Evolutionary conservation across 2,329 filamentous ascomycete genomes (phyloP).

Genomic region (Diaporthe sp.): DNA sequence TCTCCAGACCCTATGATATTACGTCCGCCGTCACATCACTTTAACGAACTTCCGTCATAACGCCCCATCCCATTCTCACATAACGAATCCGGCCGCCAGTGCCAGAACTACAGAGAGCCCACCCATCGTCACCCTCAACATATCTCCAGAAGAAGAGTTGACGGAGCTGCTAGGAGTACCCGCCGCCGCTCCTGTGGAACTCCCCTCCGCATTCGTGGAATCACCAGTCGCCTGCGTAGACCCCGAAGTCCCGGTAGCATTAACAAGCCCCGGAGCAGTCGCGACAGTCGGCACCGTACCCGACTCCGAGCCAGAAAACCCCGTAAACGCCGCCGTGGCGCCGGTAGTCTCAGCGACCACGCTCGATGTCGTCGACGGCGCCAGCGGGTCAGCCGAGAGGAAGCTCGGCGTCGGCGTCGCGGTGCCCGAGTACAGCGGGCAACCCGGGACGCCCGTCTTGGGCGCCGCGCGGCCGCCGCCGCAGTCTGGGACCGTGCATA

Average conservation of each 20-base stretch:
- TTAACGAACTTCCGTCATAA: background rate
- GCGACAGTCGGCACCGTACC: background rate
- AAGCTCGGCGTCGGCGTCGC: conserved; percentile 63
- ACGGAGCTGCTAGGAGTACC: background rate
- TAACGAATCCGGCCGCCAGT: background rate
- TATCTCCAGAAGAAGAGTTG: background rate
- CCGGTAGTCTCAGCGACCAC: background rate
- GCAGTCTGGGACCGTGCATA: conserved; percentile 74
- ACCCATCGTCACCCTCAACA: background rate
- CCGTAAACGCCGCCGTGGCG: too few species aligned
- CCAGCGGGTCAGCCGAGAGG: conserved; percentile 43
- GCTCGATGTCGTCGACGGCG: background rate
- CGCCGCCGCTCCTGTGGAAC: background rate
- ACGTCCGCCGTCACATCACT: too few species aligned
- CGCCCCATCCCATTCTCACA: background rate
- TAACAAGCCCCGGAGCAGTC: background rate
- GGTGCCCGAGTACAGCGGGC: conserved; percentile 64
- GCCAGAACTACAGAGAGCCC: background rate
- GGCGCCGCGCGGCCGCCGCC: conserved; percentile 74
- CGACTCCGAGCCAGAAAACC: background rate
- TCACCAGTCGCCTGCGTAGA: background rate
- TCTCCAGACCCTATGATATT: too few species aligned
- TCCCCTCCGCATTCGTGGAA: background rate
- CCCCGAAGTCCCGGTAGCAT: background rate
- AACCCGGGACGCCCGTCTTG: conserved; percentile 72